Percentiles rank a stretch among this genome's conserved stretches.
Evolutionary conservation across 345 rosid genomes (phyloP).

Genomic region (Salix koriyanagi): DNA sequence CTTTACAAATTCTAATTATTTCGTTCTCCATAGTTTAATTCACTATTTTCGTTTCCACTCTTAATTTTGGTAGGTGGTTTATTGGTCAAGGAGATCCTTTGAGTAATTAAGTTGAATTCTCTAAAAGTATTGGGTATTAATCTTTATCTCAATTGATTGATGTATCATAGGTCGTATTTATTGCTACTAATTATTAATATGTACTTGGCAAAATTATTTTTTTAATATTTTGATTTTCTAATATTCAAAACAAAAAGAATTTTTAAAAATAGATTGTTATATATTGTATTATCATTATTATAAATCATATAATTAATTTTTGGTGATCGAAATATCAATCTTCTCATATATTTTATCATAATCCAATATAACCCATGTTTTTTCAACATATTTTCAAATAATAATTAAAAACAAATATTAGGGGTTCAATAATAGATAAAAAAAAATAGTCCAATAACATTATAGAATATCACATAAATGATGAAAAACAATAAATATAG

Average conservation of each 20-base stretch:
- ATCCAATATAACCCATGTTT: too few relatives aligned
- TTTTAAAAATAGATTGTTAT: too few relatives aligned
- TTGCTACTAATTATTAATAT: too few relatives aligned
- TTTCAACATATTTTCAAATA: too few relatives aligned
- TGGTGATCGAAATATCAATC: too few relatives aligned
- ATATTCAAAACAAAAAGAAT: too few relatives aligned
- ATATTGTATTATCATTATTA: too few relatives aligned
- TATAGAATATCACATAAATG: background rate
- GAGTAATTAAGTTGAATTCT: background rate
- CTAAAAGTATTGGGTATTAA: background rate
- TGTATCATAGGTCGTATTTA: background rate
- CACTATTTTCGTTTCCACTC: background rate
- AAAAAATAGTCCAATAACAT: background rate
- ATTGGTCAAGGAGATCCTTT: conserved; percentile 5
- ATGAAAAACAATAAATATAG: background rate
- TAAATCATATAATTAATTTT: too few relatives aligned
- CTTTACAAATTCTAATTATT: background rate
- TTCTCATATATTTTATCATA: too few relatives aligned
- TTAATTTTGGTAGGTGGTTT: background rate
- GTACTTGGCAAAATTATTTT: too few relatives aligned
- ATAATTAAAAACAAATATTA: too few relatives aligned
- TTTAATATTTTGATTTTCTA: too few relatives aligned
- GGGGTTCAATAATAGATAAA: background rate
- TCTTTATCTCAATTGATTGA: background rate
- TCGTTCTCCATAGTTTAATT: conserved; percentile 4